phyloP scores from a whole-genome alignment of 164 flowering plant genomes.

The Euptelea pleiosperma region DNA sequence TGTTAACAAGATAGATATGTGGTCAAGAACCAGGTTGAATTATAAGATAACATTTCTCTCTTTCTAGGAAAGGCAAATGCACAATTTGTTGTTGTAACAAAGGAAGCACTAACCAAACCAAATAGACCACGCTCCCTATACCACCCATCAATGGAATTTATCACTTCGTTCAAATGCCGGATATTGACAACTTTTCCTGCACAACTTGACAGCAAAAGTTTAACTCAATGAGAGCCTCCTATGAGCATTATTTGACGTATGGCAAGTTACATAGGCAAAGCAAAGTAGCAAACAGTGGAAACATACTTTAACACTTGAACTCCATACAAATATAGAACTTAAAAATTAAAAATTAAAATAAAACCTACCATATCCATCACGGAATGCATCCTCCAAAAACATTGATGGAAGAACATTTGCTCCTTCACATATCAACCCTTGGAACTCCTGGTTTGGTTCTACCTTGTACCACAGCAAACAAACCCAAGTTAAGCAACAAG shows the following conservation, averaged over 20 bases:
- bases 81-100: neutral
- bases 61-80: neutral
- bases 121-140: constrained; percentile 95
- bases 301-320: neutral
- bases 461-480: constrained; percentile 66
- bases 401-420: constrained; percentile 96
- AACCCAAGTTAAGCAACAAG: neutral
- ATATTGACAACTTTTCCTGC: constrained; percentile 96
- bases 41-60: neutral
- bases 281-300: neutral
- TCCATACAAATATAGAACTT: neutral
- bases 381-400: constrained; percentile 83
- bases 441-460: constrained; percentile 98
- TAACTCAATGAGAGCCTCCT: constrained; percentile 26
- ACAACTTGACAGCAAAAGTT: constrained; percentile 56
- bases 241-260: constrained; percentile 6
- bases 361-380: constrained; percentile 79
- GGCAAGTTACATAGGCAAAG: neutral
- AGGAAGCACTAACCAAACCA: constrained; percentile 66
- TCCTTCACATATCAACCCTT: constrained; percentile 95
- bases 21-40: neutral
- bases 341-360: neutral
- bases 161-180: constrained; percentile 77
- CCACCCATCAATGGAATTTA: constrained; percentile 89
- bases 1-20: neutral